Base-by-base conservation (phyloP, 768 basidiomycete genomes). In the Pleurotus salmoneostramineus region DNA sequence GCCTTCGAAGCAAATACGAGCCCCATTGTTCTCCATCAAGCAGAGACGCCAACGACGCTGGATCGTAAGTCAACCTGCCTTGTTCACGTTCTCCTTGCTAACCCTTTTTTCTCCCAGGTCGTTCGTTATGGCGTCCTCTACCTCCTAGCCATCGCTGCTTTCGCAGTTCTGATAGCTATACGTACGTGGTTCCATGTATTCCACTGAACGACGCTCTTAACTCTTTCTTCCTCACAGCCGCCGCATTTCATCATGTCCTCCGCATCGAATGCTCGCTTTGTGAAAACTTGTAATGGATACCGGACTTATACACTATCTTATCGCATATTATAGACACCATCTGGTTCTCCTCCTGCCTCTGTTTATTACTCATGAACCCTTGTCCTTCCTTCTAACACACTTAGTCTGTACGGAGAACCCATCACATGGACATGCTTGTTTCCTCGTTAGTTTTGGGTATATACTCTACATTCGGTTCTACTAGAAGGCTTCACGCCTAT, bases 1-100 rank as follows among this genome's bases (percentile, higher is more conserved):
- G 15, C 94, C 93, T 15, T 95, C 93, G 55, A 93, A 93, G 69
- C 94, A 95, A 73, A 96, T 96, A 62, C 90, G 92, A 46, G 87
- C 95, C 2, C 94, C 95, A 0, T 75, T 98, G 65, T 98, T 92
- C 72, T 89, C 89, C 47, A 80, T 92, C 69, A 93, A 93, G 72
- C 90, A 95, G 74, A 89, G 88, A 72, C 83, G 84, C 69, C 92
- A 94, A 68, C 87, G 95, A 54, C 86, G 93, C 57, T 88, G 88
- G 82, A 95, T 95, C 64, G 93, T 96, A 67, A 69, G 85, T 77
- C 32, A 60, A 42, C 50, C 46, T 34, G 5, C 17, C 36, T 48
- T 58, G 14, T 50, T 51, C 32, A 8, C 43, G n/a, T 50, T 36
- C 35, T 12, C 35, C 5, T 34, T 44, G 56, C 40, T 64, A 55